Evolutionary conservation across 2,329 filamentous ascomycete species (phyloP).

Genomic region (Microdochium trichocladiopsis): DNA sequence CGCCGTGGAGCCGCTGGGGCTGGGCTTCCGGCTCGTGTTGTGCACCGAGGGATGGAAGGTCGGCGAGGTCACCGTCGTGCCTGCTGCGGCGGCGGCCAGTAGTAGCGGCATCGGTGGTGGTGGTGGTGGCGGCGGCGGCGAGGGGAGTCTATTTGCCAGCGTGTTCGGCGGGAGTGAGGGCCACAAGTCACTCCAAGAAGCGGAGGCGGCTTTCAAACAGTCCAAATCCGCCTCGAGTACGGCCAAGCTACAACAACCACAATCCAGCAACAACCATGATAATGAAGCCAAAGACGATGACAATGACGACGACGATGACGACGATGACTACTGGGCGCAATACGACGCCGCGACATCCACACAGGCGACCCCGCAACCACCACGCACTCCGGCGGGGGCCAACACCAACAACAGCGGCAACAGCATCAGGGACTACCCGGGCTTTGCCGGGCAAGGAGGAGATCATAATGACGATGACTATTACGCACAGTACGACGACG

Average conservation of each 20-base stretch:
- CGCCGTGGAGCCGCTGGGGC: constrained; percentile 50
- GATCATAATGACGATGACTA: constrained; percentile 57
- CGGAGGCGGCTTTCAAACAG: constrained; percentile 48
- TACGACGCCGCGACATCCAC: constrained; percentile 64
- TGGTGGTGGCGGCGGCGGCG: background rate
- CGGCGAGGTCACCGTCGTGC: constrained; percentile 57
- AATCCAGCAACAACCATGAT: constrained; percentile 3
- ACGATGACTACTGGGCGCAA: constrained; percentile 74
- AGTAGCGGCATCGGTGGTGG: background rate
- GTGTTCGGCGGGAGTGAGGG: too few relatives aligned
- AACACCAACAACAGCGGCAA: background rate
- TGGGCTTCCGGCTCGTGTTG: constrained; percentile 63
- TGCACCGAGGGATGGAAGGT: constrained; percentile 67
- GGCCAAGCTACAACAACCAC: background rate
- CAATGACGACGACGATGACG: constrained; percentile 55
- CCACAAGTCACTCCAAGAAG: constrained; percentile 17
- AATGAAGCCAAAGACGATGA: constrained; percentile 9
- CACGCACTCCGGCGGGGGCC: background rate
- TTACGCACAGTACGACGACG: constrained; percentile 68
- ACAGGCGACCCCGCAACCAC: constrained; percentile 49
- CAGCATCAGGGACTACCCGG: background rate
- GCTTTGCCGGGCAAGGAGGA: background rate
- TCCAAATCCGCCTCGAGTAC: constrained; percentile 9
- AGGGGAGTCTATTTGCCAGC: background rate
- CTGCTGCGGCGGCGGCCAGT: constrained; percentile 35